Evolutionary conservation across 2,329 filamentous ascomycete genomes (phyloP), one percentile per base, ranked within the genome.

Genomic region (Elsinoe australis): DNA sequence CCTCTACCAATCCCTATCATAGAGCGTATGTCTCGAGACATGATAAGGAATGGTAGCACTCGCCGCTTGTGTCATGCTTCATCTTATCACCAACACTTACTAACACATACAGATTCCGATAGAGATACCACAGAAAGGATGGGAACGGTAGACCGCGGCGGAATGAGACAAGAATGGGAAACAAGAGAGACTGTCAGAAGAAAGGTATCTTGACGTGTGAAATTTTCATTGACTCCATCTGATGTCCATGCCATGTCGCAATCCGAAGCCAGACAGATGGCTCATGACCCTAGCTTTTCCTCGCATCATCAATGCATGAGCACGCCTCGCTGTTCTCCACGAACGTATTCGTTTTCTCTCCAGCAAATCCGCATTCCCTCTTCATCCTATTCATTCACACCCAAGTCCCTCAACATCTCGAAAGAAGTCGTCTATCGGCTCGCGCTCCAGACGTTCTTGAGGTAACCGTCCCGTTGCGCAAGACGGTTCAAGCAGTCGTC

Each of bases 401-500:
- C 51, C 41, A 46, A 38, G 52, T 46, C 21, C 49, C 41, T 45
- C 47, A 53, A 48, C 52, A 48, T 48, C 53, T 52, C 38, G 71
- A 54, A 69, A 68, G 67, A 56, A 50, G 54, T 49, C 59, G 42
- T 63, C 62, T 80, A 78, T 63, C 76, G 67, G 63, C 67, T 72
- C 58, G 80, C 85, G 74, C 80, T 86, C 92, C 92, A 98, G 70
- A 98, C 92, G 70, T 73, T 85, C 87, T 96, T 96, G 71, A 98
- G 71, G 73, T 94, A 85, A 59, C 92, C 92, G 70, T 98, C 94
- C 62, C 86, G 82, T 81, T 98, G 92, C 61, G 89, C 79, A 66
- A 98, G 79, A 67, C 92, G 79, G 85, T 98, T 98, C 67, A 98
- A 73, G 64, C 85, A 80, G 75, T 98, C 92, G 71, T 98, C 92